These are phyloP conservation scores for Pseudozyma sp. DNA, from an alignment of 1,284 basidiomycete genomes.

Conservation along the genomic window DNA sequence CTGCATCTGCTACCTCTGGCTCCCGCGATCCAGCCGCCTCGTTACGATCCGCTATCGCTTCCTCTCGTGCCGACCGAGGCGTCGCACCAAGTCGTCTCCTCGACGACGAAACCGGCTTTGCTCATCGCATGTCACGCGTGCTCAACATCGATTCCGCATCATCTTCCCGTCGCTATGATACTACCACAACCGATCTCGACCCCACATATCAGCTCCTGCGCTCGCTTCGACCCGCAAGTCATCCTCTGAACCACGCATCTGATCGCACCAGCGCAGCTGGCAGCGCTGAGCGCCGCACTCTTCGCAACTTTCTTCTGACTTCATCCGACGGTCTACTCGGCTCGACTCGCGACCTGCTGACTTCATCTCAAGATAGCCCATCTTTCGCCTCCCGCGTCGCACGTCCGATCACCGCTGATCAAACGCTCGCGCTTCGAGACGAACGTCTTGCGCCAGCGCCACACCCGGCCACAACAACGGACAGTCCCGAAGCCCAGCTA, in stretches of 20 bases:
- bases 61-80: constrained; percentile 13
- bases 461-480: background rate
- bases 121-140: constrained; percentile 11
- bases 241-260: background rate
- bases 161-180: background rate
- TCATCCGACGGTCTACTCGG: constrained; percentile 3
- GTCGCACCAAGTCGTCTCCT: background rate
- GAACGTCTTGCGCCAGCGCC: background rate
- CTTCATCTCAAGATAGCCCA: background rate
- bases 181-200: constrained; percentile 7
- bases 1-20: constrained; percentile 5
- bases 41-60: constrained; percentile 30
- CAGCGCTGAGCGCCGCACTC: constrained; percentile 2
- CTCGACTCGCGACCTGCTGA: constrained; percentile 2
- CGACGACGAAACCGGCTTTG: background rate
- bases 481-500: constrained; percentile 1
- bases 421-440: background rate
- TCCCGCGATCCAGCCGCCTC: constrained; percentile 25
- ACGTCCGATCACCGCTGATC: background rate
- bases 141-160: constrained; percentile 4
- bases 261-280: background rate
- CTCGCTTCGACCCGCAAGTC: constrained; percentile 11
- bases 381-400: background rate
- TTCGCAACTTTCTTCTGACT: constrained; percentile 16
- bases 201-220: constrained; percentile 28